Evolutionary conservation across 345 rosid genomes (phyloP).

Genomic region (Linum tenue): DNA sequence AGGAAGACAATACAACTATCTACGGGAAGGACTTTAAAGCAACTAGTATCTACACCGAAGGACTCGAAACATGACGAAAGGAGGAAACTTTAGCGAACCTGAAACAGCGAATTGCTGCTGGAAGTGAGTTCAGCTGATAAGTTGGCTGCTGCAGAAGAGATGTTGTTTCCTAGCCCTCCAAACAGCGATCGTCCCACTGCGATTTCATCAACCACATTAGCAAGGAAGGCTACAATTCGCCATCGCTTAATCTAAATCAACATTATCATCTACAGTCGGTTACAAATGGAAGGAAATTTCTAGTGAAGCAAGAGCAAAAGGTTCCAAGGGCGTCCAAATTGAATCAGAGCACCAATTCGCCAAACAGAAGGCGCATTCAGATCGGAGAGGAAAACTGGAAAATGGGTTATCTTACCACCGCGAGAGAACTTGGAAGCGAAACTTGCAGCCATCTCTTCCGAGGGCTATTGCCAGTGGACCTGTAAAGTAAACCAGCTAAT

Average conservation of each 20-base stretch:
- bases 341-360: background rate
- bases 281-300: background rate
- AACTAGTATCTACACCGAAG: background rate
- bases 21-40: background rate
- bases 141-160: conserved; percentile 23
- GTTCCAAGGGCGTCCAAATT: background rate
- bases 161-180: conserved; percentile 3
- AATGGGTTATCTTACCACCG: background rate
- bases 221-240: background rate
- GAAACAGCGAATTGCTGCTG: conserved; percentile 27
- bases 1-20: background rate
- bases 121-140: conserved; percentile 22
- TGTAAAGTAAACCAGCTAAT: too few species aligned
- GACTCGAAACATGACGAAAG: background rate
- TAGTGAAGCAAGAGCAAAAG: background rate
- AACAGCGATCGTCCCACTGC: conserved; percentile 16
- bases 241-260: background rate
- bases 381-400: too few species aligned
- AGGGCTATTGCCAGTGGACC: conserved; percentile 32
- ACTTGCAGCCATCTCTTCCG: conserved; percentile 8
- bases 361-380: background rate
- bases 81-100: conserved; percentile 25
- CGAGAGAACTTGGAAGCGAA: conserved; percentile 5
- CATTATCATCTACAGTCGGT: too few species aligned
- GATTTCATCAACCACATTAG: background rate